A percentile compares a stretch with the other conserved stretches of the same genome.
Evolutionary conservation across 306 rosid species (phyloP).

Genomic region (Echinosophora koreensis): DNA sequence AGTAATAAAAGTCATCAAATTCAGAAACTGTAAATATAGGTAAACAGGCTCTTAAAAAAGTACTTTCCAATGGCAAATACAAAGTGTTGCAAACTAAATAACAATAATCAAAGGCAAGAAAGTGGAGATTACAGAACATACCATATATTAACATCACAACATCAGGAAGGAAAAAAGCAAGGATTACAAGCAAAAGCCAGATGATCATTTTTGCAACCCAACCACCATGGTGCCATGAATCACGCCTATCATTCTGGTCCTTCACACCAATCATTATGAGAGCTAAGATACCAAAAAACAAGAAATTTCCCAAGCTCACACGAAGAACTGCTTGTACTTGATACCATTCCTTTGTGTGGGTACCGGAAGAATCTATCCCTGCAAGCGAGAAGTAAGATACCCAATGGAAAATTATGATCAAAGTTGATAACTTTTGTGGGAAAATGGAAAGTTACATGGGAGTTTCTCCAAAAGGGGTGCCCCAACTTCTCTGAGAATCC

Average conservation of each 20-base stretch:
- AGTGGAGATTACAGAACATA: constrained; percentile 46
- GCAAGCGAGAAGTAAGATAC: constrained; percentile 37
- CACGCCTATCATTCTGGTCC: constrained; percentile 92
- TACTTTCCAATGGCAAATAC: constrained; percentile 12
- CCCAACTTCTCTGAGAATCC: constrained; percentile 91
- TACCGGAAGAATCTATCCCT: constrained; percentile 79
- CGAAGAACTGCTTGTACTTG: constrained; percentile 94
- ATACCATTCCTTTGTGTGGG: constrained; percentile 77
- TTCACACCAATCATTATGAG: constrained; percentile 95
- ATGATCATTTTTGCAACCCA: constrained; percentile 82
- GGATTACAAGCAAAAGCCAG: constrained; percentile 84
- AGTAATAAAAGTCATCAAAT: not conserved
- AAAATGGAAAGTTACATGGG: constrained; percentile 69
- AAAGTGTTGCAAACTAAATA: not conserved
- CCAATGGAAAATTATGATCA: constrained; percentile 35
- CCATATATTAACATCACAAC: constrained; percentile 68
- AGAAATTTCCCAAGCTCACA: constrained; percentile 91
- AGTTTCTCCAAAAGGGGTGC: constrained; percentile 87
- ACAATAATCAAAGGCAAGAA: constrained; percentile 9
- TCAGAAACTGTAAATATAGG: not conserved
- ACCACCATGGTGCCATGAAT: constrained; percentile 97
- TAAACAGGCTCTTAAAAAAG: not conserved
- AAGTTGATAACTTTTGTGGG: constrained; percentile 8
- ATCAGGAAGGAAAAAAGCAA: constrained; percentile 87
- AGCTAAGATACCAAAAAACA: constrained; percentile 77